Base-by-base conservation (phyloP, 2,329 filamentous ascomycete genomes). In the Penicillium paneum region DNA sequence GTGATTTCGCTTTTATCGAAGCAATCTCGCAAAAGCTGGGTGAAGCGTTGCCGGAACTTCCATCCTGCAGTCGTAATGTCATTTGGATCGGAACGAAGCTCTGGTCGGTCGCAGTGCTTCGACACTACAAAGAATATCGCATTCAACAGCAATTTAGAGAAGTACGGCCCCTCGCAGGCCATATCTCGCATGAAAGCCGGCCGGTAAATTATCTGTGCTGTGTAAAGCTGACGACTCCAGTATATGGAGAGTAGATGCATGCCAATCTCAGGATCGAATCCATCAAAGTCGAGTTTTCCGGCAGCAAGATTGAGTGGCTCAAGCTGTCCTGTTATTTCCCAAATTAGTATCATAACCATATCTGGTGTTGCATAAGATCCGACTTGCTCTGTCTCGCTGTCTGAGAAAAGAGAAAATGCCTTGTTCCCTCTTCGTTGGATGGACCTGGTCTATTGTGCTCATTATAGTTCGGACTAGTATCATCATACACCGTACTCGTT, bases 211-310 rank as follows among this genome's bases (percentile, higher is more conserved):
- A 81, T 70, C 4, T 77, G 63, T 36, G 73, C 71, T 5, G 77
- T 74, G 46, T 80, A 75, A 49, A 81, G 78, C 55, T 82, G 80
- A 13, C 80, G 75, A 60, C 79, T 82, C 78, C 79, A 82, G 49
- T 82, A 78, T 0, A 83, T 68, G 0, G 74, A 74, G 0, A 83
- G 68, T 1, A 83, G 65, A 46, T 82, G 78, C 70, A 81, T 78
- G 8, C 75, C 80, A 2, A 83, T 62, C 15, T 81, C 76, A 0
- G 80, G 76, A 40, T 81, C 76, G 1, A 83, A 72, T 0, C 79
- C 81, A 60, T 84, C 81, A 64, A 84, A 83, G 61, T 84, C 80
- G 2, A 83, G 75, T 47, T 74, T 76, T 1, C 73, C 74, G 3
- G 72, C 68, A 1, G 74, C 68, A 36, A 77, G 71, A 56, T 82